Percentiles rank a stretch among this genome's conserved stretches.
Evolutionary conservation across 768 basidiomycete species (phyloP).

Genomic region (Stropharia rugosoannulata): DNA sequence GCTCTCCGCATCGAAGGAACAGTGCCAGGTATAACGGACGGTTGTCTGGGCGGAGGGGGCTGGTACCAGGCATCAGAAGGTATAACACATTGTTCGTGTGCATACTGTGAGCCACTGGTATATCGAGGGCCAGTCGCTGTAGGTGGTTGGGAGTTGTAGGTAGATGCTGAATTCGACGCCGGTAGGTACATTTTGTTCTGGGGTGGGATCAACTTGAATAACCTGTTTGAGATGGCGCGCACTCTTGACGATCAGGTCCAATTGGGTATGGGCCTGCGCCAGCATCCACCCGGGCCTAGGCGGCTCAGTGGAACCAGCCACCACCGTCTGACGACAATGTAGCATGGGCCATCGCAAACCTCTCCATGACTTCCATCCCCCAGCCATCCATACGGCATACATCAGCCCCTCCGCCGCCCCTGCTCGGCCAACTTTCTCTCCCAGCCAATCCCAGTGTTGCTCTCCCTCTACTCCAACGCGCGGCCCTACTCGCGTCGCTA

Average conservation of each 20-base stretch:
- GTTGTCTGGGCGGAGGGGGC: conserved; percentile 10
- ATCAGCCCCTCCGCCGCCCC: conserved; percentile 30
- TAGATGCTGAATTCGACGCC: conserved; percentile 7
- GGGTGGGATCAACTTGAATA: conserved; percentile 32
- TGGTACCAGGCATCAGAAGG: conserved; percentile 31
- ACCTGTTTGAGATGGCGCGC: conserved; percentile 59
- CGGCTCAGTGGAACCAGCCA: conserved; percentile 21
- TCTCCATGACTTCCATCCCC: conserved; percentile 20
- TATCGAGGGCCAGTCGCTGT: conserved; percentile 10
- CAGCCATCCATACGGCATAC: conserved; percentile 32
- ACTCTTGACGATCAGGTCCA: conserved; percentile 51
- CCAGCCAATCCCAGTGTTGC: conserved; percentile 52
- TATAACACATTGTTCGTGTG: conserved; percentile 17
- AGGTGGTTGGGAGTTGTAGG: conserved; percentile 6
- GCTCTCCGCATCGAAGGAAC: conserved; percentile 18
- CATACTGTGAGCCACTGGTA: conserved; percentile 11
- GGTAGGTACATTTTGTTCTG: conserved; percentile 19
- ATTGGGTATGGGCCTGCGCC: conserved; percentile 1
- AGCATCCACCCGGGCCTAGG: conserved; percentile 13
- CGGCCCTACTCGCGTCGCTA: conserved; percentile 71
- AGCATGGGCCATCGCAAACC: conserved; percentile 19
- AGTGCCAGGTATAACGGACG: background rate
- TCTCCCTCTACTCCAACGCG: conserved; percentile 70
- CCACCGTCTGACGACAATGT: conserved; percentile 11
- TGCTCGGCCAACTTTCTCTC: conserved; percentile 83